Evolutionary conservation across 1,284 basidiomycete species (phyloP).

Genomic region (Exobasidium rhododendri): DNA sequence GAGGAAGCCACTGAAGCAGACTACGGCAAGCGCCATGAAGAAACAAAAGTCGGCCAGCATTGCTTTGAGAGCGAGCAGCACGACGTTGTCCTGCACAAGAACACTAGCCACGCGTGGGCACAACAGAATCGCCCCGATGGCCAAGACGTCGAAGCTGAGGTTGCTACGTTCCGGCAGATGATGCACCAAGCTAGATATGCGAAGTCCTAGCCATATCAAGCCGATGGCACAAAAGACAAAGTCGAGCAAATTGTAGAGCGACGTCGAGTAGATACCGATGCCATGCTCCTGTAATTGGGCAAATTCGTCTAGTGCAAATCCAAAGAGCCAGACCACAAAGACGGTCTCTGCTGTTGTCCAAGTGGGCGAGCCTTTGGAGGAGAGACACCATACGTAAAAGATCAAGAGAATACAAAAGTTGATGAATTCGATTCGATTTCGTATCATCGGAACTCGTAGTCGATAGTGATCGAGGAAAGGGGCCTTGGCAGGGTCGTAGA

Average conservation of each 20-base stretch:
- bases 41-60: constrained; percentile 73
- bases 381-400: constrained; percentile 52
- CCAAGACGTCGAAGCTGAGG: constrained; percentile 53
- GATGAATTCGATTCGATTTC: constrained; percentile 79
- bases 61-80: constrained; percentile 60
- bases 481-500: constrained; percentile 88
- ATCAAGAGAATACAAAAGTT: constrained; percentile 61
- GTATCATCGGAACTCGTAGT: constrained; percentile 85
- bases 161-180: constrained; percentile 37
- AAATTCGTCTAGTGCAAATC: constrained; percentile 84
- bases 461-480: constrained; percentile 90
- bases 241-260: constrained; percentile 45
- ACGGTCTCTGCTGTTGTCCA: constrained; percentile 40
- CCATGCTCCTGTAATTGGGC: constrained; percentile 93
- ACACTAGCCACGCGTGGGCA: constrained; percentile 55
- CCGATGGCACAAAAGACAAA: constrained; percentile 51
- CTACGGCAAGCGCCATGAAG: constrained; percentile 74
- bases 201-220: constrained; percentile 50
- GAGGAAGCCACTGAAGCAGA: constrained; percentile 72
- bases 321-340: constrained; percentile 49
- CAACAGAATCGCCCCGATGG: constrained; percentile 50
- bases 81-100: constrained; percentile 55
- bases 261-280: constrained; percentile 65
- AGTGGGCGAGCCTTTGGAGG: constrained; percentile 34
- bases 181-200: constrained; percentile 45